Conservation (phyloP, 768 basidiomycete genomes). For the Kwoniella sp. region DNA sequence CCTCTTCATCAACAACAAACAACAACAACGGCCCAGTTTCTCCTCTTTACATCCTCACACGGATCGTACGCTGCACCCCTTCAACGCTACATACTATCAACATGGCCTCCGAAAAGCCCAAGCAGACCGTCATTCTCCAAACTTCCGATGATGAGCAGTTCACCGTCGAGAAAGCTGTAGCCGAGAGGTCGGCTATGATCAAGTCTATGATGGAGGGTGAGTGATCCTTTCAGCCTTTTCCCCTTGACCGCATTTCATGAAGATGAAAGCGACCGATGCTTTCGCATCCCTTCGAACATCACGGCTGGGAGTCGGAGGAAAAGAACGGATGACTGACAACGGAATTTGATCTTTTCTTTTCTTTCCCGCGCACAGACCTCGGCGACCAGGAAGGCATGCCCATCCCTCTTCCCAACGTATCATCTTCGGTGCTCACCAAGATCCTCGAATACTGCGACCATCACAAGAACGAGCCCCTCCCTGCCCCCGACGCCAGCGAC, state of each 20-base stretch:
- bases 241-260: no score
- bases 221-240: no score
- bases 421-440: slow-evolving; percentile 59
- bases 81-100: no score
- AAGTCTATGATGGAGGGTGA: slow-evolving; percentile 99
- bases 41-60: no score
- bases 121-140: slow-evolving; percentile 41
- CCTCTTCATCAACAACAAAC: no score
- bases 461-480: slow-evolving; percentile 95
- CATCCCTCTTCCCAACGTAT: slow-evolving; percentile 53
- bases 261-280: no score
- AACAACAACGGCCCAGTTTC: no score
- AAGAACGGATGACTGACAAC: background rate
- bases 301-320: no score
- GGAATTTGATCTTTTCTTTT: background rate
- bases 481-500: slow-evolving; percentile 61
- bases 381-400: slow-evolving; percentile 38
- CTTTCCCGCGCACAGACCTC: slow-evolving; percentile 36
- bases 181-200: slow-evolving; percentile 92
- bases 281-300: no score
- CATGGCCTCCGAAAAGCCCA: slow-evolving; percentile 36
- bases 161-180: slow-evolving; percentile 88
- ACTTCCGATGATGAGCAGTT: slow-evolving; percentile 92
- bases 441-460: slow-evolving; percentile 99
- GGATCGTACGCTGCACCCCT: no score